Evolutionary conservation across 1,139 yeast species (phyloP).

Genomic region (Kluyveromyces marxianus): DNA sequence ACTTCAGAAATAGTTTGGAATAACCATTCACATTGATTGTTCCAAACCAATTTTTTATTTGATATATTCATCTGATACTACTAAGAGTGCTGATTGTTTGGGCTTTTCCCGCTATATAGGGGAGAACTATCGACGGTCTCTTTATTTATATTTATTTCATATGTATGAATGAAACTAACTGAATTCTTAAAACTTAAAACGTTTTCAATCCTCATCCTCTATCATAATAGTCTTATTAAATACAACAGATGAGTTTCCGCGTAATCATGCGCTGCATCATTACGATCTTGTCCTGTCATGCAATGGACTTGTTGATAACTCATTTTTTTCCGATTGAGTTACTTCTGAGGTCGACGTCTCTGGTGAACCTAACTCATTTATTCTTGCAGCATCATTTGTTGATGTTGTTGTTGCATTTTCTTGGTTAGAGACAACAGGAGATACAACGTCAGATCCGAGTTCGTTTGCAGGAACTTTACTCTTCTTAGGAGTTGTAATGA

Average conservation of each 20-base stretch:
- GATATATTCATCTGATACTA: conserved; percentile 3
- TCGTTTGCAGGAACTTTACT: conserved; percentile 6
- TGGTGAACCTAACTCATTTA: not conserved
- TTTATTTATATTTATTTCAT: conserved; percentile 5
- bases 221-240: not conserved
- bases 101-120: not conserved
- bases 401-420: not conserved
- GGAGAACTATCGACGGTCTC: not conserved
- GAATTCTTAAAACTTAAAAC: not conserved
- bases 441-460: not conserved
- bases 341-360: not conserved
- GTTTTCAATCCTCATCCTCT: not conserved
- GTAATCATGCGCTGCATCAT: conserved; percentile 1
- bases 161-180: conserved; percentile 2
- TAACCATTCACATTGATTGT: no score
- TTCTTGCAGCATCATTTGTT: not conserved
- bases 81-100: not conserved
- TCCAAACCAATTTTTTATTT: not conserved
- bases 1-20: not conserved
- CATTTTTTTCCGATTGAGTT: not conserved
- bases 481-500: conserved; percentile 22
- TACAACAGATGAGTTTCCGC: not conserved
- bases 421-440: not conserved
- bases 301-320: conserved; percentile 1
- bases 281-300: conserved; percentile 1